Percentiles rank a stretch among this genome's conserved stretches.
Conservation (phyloP, 495 filamentous ascomycete genomes). For the Viridothelium virens region DNA sequence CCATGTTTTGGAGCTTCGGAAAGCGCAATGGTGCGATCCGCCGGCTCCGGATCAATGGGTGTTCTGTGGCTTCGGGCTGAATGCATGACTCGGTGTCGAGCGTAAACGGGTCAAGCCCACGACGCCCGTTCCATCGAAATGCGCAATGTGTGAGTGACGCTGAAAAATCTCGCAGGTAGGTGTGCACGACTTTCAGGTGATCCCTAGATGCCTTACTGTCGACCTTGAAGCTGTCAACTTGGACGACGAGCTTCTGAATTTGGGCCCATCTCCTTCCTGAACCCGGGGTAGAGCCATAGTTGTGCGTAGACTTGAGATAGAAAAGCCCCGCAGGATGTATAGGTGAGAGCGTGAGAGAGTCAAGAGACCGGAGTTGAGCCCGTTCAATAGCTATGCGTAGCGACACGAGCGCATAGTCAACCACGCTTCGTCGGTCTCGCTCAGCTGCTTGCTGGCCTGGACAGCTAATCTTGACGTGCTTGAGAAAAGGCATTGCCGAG, state of each 20-base stretch:
- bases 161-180: constrained; percentile 60
- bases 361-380: constrained; percentile 49
- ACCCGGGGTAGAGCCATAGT: constrained; percentile 58
- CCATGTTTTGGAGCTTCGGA: constrained; percentile 51
- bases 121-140: constrained; percentile 63
- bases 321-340: constrained; percentile 62
- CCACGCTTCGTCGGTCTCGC: constrained; percentile 61
- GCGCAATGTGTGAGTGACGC: constrained; percentile 51
- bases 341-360: constrained; percentile 54
- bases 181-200: constrained; percentile 67
- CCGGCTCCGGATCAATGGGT: constrained; percentile 21
- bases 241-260: constrained; percentile 59
- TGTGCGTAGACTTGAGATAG: constrained; percentile 59
- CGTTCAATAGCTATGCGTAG: constrained; percentile 69
- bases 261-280: constrained; percentile 61
- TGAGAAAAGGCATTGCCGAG: constrained; percentile 52
- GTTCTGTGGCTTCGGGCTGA: constrained; percentile 28
- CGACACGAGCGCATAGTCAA: constrained; percentile 77
- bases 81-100: constrained; percentile 49
- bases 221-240: constrained; percentile 18
- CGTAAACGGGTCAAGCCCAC: constrained; percentile 59
- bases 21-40: constrained; percentile 44
- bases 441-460: constrained; percentile 59
- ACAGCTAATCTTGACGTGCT: constrained; percentile 61
- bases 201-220: constrained; percentile 47